These are phyloP conservation scores for Hibiscus tridactylites DNA, from an alignment of 345 rosid genomes.

Conservation along the genomic window DNA sequence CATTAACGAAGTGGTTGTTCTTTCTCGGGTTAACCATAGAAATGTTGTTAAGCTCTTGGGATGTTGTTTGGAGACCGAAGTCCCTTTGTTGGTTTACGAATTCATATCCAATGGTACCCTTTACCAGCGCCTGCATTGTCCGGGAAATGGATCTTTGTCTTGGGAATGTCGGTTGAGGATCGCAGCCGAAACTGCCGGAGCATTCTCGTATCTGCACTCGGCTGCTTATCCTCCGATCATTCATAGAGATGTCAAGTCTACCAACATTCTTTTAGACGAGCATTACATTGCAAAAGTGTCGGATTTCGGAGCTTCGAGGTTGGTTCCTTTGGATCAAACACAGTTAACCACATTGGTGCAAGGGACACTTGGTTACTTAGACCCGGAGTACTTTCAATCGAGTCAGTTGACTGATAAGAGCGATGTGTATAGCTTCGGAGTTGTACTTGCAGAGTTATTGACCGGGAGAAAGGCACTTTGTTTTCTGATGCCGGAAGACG, in stretches of 20 bases:
- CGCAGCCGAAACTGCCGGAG: slow-evolving; percentile 29
- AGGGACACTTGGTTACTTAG: slow-evolving; percentile 38
- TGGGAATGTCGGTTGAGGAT: slow-evolving; percentile 34
- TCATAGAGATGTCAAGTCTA: slow-evolving; percentile 39
- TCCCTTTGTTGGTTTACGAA: slow-evolving; percentile 22
- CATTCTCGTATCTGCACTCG: slow-evolving; percentile 37
- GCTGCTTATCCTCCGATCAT: slow-evolving; percentile 32
- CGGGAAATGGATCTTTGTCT: background rate
- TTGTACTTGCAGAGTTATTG: slow-evolving; percentile 26
- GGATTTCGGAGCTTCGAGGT: slow-evolving; percentile 42
- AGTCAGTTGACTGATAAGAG: slow-evolving; percentile 40
- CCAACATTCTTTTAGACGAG: slow-evolving; percentile 36
- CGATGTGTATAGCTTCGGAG: slow-evolving; percentile 46
- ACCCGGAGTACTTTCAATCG: slow-evolving; percentile 34
- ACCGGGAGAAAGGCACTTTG: slow-evolving; percentile 24
- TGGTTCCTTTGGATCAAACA: slow-evolving; percentile 29
- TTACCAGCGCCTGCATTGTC: slow-evolving; percentile 13
- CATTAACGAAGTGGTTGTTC: slow-evolving; percentile 18
- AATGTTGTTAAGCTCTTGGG: slow-evolving; percentile 22
- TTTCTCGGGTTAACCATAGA: slow-evolving; percentile 22
- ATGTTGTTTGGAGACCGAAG: slow-evolving; percentile 22
- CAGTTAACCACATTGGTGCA: slow-evolving; percentile 35
- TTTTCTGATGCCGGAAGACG: slow-evolving; percentile 12
- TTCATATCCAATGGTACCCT: slow-evolving; percentile 18
- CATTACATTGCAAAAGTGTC: slow-evolving; percentile 36